Evolutionary conservation across 1,284 basidiomycete genomes (phyloP).

Genomic region (Ceratobasidium sp.): DNA sequence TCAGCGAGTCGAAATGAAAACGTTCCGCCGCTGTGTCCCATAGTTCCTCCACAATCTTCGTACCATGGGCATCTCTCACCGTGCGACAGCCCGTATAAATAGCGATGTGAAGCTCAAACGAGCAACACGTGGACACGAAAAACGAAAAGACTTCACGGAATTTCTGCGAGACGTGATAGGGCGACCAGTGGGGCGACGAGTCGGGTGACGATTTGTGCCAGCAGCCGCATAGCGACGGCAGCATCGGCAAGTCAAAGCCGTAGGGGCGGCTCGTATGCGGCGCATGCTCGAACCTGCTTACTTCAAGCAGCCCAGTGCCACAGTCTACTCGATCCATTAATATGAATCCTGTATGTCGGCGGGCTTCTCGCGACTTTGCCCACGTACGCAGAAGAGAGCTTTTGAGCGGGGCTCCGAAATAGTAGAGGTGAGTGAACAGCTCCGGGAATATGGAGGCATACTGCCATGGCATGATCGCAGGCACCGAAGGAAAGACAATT

Average conservation of each 20-base stretch:
- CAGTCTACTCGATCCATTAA: neutral
- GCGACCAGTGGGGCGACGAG: neutral
- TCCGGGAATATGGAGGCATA: slow-evolving; percentile 12
- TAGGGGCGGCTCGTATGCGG: slow-evolving; percentile 1
- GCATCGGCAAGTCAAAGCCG: slow-evolving; percentile 13
- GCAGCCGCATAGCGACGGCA: slow-evolving; percentile 21
- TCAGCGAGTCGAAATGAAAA: slow-evolving; percentile 4
- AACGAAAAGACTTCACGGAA: slow-evolving; percentile 8
- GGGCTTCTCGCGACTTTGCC: slow-evolving; percentile 12
- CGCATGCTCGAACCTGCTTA: slow-evolving; percentile 6
- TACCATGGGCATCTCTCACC: neutral
- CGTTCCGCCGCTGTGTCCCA: neutral
- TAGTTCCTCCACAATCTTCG: slow-evolving; percentile 21
- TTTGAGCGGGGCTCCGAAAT: neutral
- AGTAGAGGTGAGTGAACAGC: slow-evolving; percentile 36
- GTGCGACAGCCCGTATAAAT: neutral
- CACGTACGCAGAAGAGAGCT: slow-evolving; percentile 21
- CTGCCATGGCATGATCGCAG: neutral
- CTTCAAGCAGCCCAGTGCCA: neutral
- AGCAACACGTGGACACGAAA: slow-evolving; percentile 6
- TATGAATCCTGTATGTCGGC: slow-evolving; percentile 28
- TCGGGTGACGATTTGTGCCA: slow-evolving; percentile 2
- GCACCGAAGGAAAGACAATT: slow-evolving; percentile 3
- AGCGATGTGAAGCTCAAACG: slow-evolving; percentile 19
- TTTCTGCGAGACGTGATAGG: too few relatives aligned